Percentiles rank a stretch among this genome's conserved stretches.
phyloP scores from a whole-genome alignment of 345 rosid genomes.

The Pugionium dolabratum region DNA sequence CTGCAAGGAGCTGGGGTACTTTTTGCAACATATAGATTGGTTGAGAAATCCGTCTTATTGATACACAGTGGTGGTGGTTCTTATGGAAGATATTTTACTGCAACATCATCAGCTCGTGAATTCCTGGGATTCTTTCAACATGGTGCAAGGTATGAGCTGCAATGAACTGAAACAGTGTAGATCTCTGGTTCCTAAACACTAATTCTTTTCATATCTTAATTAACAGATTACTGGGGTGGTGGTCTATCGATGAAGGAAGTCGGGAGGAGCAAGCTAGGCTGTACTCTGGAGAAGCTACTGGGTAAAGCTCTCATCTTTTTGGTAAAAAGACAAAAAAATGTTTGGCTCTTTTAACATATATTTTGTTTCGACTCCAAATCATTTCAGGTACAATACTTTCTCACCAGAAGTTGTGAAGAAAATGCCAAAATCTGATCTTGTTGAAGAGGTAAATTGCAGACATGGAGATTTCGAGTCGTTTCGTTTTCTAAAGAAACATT shows the following conservation, averaged over 20 bases:
- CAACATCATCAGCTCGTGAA: constrained; percentile 59
- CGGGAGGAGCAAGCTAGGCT: constrained; percentile 82
- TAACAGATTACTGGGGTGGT: constrained; percentile 87
- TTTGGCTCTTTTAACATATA: constrained; percentile 5
- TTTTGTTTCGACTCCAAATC: constrained; percentile 18
- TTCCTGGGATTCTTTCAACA: constrained; percentile 69
- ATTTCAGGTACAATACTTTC: constrained; percentile 76
- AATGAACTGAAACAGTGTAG: constrained; percentile 7
- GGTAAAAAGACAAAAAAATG: not conserved
- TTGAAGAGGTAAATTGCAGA: constrained; percentile 63
- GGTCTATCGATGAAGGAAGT: constrained; percentile 98
- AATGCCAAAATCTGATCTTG: constrained; percentile 77
- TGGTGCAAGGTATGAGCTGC: constrained; percentile 68
- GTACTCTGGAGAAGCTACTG: constrained; percentile 58
- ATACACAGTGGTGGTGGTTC: constrained; percentile 47
- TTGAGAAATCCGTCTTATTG: constrained; percentile 61
- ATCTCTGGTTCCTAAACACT: not conserved
- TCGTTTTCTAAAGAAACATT: not conserved
- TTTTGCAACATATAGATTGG: constrained; percentile 60
- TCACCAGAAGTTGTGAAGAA: constrained; percentile 77
- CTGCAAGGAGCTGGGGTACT: constrained; percentile 86
- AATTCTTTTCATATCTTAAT: not conserved
- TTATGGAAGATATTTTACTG: constrained; percentile 44
- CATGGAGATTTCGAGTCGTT: constrained; percentile 3
- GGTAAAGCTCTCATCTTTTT: constrained; percentile 44